Conservation (phyloP, 2,329 filamentous ascomycete genomes). For the Penicillium psychrosexuale region DNA sequence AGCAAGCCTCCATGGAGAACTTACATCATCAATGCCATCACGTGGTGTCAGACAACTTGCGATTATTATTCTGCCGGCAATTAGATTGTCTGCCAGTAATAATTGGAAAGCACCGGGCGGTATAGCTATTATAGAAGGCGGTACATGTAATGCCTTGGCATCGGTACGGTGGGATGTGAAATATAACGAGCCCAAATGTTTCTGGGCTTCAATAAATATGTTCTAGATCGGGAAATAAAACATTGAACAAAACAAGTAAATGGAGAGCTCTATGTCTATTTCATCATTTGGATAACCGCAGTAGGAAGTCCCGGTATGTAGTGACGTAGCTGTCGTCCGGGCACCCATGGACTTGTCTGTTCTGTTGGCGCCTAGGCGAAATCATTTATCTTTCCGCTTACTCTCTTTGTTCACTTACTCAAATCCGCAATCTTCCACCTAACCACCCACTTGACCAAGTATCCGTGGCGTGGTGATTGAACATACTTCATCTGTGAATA, state of each 20-base stretch:
- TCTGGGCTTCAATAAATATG: background rate
- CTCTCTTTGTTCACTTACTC: background rate
- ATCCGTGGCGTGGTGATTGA: background rate
- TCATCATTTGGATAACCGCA: background rate
- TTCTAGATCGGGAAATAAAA: background rate
- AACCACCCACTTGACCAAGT: background rate
- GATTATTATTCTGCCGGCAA: too few relatives aligned
- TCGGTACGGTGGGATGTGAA: background rate
- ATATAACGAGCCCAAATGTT: background rate
- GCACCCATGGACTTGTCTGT: background rate
- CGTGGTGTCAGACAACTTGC: background rate
- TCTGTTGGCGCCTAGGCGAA: background rate
- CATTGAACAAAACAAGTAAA: too few relatives aligned
- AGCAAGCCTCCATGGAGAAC: background rate
- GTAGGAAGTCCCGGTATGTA: background rate
- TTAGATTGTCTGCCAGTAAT: too few relatives aligned
- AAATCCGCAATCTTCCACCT: background rate
- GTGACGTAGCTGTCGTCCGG: conserved; percentile 4
- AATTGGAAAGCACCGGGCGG: too few relatives aligned
- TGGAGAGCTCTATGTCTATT: rapidly evolving
- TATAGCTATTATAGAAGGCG: too few relatives aligned
- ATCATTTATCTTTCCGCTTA: background rate
- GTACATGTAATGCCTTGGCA: too few relatives aligned
- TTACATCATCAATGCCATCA: conserved; percentile 5
- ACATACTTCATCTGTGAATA: background rate